phyloP scores from a whole-genome alignment of 345 rosid species.

The thale cress (Arabidopsis thaliana) region TAIR10.1 NC_003074.8:17211001-17211500 shows the following conservation, averaged over 20 bases:
- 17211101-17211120: conserved; percentile 5
- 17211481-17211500: conserved; percentile 49
- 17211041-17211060: conserved; percentile 27
- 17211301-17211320: conserved; percentile 68
- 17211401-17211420: conserved; percentile 51
- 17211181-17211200: conserved; percentile 43
- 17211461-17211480: conserved; percentile 67
- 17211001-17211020: conserved; percentile 11
- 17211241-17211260: conserved; percentile 43
- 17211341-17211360: conserved; percentile 42
- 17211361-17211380: conserved; percentile 43
- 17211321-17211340: conserved; percentile 43
- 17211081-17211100: conserved; percentile 26
- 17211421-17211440: conserved; percentile 56
- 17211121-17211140: conserved; percentile 25
- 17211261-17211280: conserved; percentile 63
- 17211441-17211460: conserved; percentile 50
- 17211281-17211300: conserved; percentile 53
- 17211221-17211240: conserved; percentile 45
- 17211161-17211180: conserved; percentile 42
- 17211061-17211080: conserved; percentile 36
- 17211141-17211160: conserved; percentile 34
- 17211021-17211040: conserved; percentile 14
- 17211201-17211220: conserved; percentile 49
- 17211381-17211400: conserved; percentile 73